These are phyloP conservation scores for Nematocida parisii DNA, from an alignment of 371 early-diverging fungal species.

Conservation along the genomic window DNA sequence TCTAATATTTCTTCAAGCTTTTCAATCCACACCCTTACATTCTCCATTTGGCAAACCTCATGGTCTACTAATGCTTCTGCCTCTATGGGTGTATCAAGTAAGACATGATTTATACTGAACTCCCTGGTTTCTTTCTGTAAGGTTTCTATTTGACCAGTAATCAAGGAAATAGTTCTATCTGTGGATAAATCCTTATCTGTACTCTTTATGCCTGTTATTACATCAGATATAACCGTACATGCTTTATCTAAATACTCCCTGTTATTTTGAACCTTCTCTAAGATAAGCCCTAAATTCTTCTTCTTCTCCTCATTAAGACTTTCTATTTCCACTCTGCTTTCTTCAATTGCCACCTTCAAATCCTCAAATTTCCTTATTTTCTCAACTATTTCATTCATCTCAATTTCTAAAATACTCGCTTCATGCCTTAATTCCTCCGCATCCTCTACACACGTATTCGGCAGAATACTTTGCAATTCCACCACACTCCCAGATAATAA, in stretches of 20 bases:
- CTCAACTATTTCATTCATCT: slow-evolving; percentile 22
- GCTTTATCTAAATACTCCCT: slow-evolving; percentile 70
- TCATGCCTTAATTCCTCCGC: slow-evolving; percentile 21
- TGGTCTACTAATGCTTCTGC: slow-evolving; percentile 9
- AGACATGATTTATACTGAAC: neutral
- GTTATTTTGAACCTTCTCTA: slow-evolving; percentile 52
- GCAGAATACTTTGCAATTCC: neutral
- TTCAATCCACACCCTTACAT: neutral
- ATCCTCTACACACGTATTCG: slow-evolving; percentile 1
- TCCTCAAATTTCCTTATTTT: slow-evolving; percentile 29
- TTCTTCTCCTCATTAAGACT: slow-evolving; percentile 16
- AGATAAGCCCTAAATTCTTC: slow-evolving; percentile 37
- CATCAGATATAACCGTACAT: slow-evolving; percentile 65
- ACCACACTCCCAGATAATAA: slow-evolving; percentile 5
- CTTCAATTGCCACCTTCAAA: neutral
- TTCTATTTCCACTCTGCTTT: slow-evolving; percentile 8
- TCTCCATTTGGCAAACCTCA: neutral
- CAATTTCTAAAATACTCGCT: slow-evolving; percentile 3
- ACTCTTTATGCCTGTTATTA: neutral
- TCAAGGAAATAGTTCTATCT: neutral
- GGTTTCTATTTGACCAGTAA: neutral
- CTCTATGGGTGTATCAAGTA: slow-evolving; percentile 20
- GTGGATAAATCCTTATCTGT: slow-evolving; percentile 66
- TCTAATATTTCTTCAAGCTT: neutral
- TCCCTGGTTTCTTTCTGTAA: neutral